Percentiles rank a stretch among this genome's conserved stretches.
Evolutionary conservation across 2,329 filamentous ascomycete genomes (phyloP).

Genomic region (Gaeumannomyces tritici): DNA sequence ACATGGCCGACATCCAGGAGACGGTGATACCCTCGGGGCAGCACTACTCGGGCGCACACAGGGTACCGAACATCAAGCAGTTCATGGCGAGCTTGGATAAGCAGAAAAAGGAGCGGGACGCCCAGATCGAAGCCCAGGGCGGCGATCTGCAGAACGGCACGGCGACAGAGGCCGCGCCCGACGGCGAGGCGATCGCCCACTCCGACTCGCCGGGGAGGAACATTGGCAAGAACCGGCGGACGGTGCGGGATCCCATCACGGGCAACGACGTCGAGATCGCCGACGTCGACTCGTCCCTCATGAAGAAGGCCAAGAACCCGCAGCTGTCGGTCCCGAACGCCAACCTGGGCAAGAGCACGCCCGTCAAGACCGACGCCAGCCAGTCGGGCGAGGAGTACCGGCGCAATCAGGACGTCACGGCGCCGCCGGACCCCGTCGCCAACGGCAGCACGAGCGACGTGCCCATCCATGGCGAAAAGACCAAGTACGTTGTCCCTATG

Average conservation of each 20-base stretch:
- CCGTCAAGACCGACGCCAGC: conserved; percentile 58
- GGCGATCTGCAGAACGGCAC: neutral
- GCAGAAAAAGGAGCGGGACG: conserved; percentile 69
- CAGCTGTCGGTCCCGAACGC: conserved; percentile 81
- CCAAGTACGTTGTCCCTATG: too few species aligned
- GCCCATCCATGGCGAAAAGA: conserved; percentile 92
- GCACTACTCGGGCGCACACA: conserved; percentile 76
- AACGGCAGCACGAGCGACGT: conserved; percentile 83
- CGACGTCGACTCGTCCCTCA: conserved; percentile 50
- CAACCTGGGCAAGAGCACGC: conserved; percentile 67
- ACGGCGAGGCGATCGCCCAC: conserved; percentile 31
- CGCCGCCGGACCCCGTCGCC: conserved; percentile 78
- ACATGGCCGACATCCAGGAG: conserved; percentile 1
- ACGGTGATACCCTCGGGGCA: conserved; percentile 37
- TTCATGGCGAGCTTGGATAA: conserved; percentile 71
- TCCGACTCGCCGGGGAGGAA: conserved; percentile 28
- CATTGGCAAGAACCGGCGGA: conserved; percentile 44
- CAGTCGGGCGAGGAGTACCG: conserved; percentile 76
- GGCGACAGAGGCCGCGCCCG: neutral
- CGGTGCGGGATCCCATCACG: conserved; percentile 80
- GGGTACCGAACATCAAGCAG: conserved; percentile 78
- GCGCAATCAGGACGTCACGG: conserved; percentile 76
- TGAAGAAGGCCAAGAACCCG: conserved; percentile 50
- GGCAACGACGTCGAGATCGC: conserved; percentile 80
- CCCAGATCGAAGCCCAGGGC: conserved; percentile 51